Percentiles rank a stretch among this genome's conserved stretches.
phyloP scores from a whole-genome alignment of 306 rosid genomes.

The Sophora flavescens region DNA sequence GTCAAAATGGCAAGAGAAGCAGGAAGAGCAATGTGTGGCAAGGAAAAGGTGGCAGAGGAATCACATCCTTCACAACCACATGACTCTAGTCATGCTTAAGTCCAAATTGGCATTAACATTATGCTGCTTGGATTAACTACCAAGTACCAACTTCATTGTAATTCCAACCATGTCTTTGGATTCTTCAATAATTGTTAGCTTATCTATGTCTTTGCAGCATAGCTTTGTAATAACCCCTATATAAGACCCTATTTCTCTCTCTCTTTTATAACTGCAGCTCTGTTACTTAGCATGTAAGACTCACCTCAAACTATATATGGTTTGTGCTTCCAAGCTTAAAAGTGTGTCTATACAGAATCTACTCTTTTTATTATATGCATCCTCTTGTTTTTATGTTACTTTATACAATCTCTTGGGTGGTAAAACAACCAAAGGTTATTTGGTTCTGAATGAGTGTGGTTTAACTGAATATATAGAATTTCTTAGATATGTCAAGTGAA shows the following conservation, averaged over 20 bases:
- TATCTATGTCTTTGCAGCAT: neutral
- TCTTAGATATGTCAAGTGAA: neutral
- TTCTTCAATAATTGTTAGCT: conserved; percentile 2
- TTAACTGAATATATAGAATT: neutral
- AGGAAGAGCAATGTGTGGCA: conserved; percentile 50
- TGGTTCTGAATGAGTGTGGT: conserved; percentile 10
- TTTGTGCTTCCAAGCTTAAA: conserved; percentile 16
- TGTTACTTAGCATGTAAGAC: conserved; percentile 13
- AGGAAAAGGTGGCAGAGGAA: conserved; percentile 47
- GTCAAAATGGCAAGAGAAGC: conserved; percentile 44
- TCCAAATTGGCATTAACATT: conserved; percentile 23
- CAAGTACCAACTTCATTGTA: neutral
- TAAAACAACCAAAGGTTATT: neutral
- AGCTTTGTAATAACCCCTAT: conserved; percentile 11
- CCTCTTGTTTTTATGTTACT: conserved; percentile 14
- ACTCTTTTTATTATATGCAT: neutral
- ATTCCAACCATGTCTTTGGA: conserved; percentile 21
- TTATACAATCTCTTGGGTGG: neutral
- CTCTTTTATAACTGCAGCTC: conserved; percentile 2
- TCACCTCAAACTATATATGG: neutral
- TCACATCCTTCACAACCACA: conserved; percentile 40
- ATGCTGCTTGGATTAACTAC: neutral
- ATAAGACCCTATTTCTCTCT: conserved; percentile 1
- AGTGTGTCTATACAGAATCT: neutral
- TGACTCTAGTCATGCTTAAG: conserved; percentile 8